Evolutionary conservation across 202 grass and related monocot species (phyloP).

Genomic region (Dendrocalamus latiflorus): DNA sequence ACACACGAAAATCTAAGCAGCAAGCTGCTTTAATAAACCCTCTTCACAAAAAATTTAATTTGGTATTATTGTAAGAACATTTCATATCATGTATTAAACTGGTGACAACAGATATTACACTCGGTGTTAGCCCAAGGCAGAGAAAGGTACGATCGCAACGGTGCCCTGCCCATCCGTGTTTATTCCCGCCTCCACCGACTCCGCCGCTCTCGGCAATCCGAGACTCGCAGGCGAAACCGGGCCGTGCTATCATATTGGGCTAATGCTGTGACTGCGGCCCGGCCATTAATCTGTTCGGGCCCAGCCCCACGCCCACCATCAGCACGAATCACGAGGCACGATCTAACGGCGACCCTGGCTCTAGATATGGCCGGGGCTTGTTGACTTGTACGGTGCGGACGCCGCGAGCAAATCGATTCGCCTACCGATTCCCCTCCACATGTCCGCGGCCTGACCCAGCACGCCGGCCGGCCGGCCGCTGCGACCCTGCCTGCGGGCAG

Average conservation of each 20-base stretch:
- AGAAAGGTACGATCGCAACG: slow-evolving; percentile 38
- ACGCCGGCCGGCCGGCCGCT: slow-evolving; percentile 13
- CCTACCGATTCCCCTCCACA: neutral
- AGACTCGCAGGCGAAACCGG: too few relatives aligned
- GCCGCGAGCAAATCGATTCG: slow-evolving; percentile 10
- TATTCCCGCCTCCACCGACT: neutral
- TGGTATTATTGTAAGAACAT: neutral
- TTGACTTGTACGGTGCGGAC: neutral
- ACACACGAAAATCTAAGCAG: neutral
- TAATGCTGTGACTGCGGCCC: neutral
- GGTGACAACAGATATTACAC: slow-evolving; percentile 68
- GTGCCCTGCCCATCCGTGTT: neutral
- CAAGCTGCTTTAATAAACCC: neutral
- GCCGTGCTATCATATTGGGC: neutral
- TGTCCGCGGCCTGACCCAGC: neutral
- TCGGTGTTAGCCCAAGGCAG: slow-evolving; percentile 72
- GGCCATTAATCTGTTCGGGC: neutral
- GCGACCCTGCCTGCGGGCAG: slow-evolving; percentile 3
- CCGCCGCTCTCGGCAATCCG: neutral
- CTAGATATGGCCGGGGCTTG: neutral
- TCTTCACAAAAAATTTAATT: neutral
- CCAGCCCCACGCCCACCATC: neutral
- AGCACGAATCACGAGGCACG: neutral
- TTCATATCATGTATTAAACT: slow-evolving; percentile 42
- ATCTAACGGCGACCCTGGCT: neutral